Percentiles rank a stretch among this genome's conserved stretches.
phyloP scores from a whole-genome alignment of 108 stramenopile genomes.

The Skeletonema menzelii region DNA sequence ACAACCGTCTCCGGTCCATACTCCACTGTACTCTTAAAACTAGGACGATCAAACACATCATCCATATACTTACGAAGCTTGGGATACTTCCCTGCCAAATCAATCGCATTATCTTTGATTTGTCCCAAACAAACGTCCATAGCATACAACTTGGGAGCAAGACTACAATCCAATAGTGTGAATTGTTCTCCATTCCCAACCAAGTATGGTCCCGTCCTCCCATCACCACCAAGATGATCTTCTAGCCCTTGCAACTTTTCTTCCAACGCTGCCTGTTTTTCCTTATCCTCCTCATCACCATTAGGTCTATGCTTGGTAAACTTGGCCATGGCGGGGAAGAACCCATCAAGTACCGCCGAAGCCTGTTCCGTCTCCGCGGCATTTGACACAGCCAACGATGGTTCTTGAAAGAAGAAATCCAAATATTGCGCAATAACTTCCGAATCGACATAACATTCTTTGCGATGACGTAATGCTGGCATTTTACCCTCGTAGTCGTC shows the following conservation, averaged over 20 bases:
- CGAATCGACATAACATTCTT: slow-evolving; percentile 83
- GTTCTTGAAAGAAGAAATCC: slow-evolving; percentile 81
- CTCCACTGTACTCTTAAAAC: slow-evolving; percentile 59
- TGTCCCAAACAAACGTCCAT: slow-evolving; percentile 57
- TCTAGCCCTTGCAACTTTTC: slow-evolving; percentile 49
- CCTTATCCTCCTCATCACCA: slow-evolving; percentile 58
- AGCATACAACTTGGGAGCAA: slow-evolving; percentile 83
- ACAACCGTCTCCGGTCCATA: slow-evolving; percentile 74
- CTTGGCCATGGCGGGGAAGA: slow-evolving; percentile 82
- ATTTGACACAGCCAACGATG: slow-evolving; percentile 25
- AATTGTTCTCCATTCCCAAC: slow-evolving; percentile 60
- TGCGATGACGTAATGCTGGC: slow-evolving; percentile 82
- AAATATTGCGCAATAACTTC: slow-evolving; percentile 81
- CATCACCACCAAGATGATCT: slow-evolving; percentile 42
- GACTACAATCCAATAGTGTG: slow-evolving; percentile 67
- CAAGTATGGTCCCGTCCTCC: slow-evolving; percentile 47
- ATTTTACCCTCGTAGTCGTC: slow-evolving; percentile 81
- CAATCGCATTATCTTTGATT: slow-evolving; percentile 59
- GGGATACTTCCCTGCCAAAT: slow-evolving; percentile 55
- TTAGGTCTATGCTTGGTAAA: slow-evolving; percentile 73
- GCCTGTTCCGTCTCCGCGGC: slow-evolving; percentile 29
- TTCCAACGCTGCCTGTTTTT: slow-evolving; percentile 42
- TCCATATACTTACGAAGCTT: slow-evolving; percentile 61
- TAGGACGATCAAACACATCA: slow-evolving; percentile 53
- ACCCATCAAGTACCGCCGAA: slow-evolving; percentile 53